Evolutionary conservation across 2,329 filamentous ascomycete genomes (phyloP).

Genomic region (Reticulascus tulasneorum): DNA sequence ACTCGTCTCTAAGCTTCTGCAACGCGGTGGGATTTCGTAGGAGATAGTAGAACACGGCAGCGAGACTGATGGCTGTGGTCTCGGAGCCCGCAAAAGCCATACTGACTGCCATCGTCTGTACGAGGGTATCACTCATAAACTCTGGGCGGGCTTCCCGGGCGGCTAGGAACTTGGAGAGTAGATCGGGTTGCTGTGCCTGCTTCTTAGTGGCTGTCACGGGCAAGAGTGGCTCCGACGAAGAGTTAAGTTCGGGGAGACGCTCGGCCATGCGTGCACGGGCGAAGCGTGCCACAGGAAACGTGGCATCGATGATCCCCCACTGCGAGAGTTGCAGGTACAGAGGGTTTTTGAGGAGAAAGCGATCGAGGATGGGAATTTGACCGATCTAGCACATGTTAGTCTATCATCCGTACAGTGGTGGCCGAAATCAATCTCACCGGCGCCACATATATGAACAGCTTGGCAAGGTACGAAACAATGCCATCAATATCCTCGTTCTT

Average conservation of each 20-base stretch:
- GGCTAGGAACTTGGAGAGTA: slow-evolving; percentile 69
- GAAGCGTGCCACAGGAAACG: slow-evolving; percentile 71
- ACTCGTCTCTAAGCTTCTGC: slow-evolving; percentile 52
- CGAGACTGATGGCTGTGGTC: slow-evolving; percentile 72
- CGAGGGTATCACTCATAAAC: slow-evolving; percentile 67
- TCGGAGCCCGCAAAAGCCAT: slow-evolving; percentile 75
- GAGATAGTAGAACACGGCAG: slow-evolving; percentile 69
- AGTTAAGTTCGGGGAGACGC: slow-evolving; percentile 46
- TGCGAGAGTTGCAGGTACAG: slow-evolving; percentile 64
- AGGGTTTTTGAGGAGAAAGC: slow-evolving; percentile 70
- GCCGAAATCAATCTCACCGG: slow-evolving; percentile 44
- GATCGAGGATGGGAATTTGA: slow-evolving; percentile 70
- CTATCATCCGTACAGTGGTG: neutral
- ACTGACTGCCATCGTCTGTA: slow-evolving; percentile 67
- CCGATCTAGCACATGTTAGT: slow-evolving; percentile 50
- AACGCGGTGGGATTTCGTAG: slow-evolving; percentile 59
- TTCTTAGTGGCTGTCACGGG: slow-evolving; percentile 31
- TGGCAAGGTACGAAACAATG: slow-evolving; percentile 61
- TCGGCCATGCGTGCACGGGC: slow-evolving; percentile 64
- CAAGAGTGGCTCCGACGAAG: slow-evolving; percentile 29
- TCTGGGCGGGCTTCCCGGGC: slow-evolving; percentile 63
- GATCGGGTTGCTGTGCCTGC: slow-evolving; percentile 45
- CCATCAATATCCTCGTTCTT: slow-evolving; percentile 71
- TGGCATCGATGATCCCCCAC: slow-evolving; percentile 62
- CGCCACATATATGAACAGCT: slow-evolving; percentile 67